Evolutionary conservation across 306 rosid genomes (phyloP), one percentile per base, ranked within the genome.

Genomic region (Arachis hypogaea): DNA sequence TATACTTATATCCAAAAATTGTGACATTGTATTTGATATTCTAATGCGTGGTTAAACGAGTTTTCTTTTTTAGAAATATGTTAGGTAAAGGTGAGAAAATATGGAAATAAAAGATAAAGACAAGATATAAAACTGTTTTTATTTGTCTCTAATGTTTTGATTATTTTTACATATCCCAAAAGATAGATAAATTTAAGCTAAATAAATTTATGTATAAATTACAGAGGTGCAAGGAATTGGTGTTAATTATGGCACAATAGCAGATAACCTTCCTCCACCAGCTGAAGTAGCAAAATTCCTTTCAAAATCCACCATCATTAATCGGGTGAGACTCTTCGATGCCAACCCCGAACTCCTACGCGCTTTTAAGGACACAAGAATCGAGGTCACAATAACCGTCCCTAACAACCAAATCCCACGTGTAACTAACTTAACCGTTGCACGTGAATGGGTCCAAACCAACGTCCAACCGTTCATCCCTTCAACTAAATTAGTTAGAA

Each of bases 181-280:
- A 33, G 38, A 3, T 33, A 33, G 2, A 33, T 33, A 33, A 33
- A 33, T 33, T 33, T 33, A 4, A 33, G 0, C 38, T 33, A 33
- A 33, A 33, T 33, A 33, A 33, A 33, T 33, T 33, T 4, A 33
- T 33, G 38, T 33, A 33, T 33, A 33, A 33, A 33, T 33, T 33
- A 38, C 76, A 85, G 88, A 73, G 58, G 87, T 50, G 3, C 71
- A 76, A 54, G 89, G 91, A 58, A 86, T 89, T 42, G 97, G 93
- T 50, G 97, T 87, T n/a, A 92, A 89, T 75, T 87, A 86, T 45
- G 97, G 97, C 12, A 91, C 91, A 0, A 61, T 82, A 46, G 97
- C 91, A n/a, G 70, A 81, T 71, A 73, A 91, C 60, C 95, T 91
- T 51, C 91, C 96, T 14, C 91, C 90, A 38, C 82, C 97, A 8